Evolutionary conservation across 75 land plant genomes (phyloP).

Genomic region (Sequoia sempervirens): DNA sequence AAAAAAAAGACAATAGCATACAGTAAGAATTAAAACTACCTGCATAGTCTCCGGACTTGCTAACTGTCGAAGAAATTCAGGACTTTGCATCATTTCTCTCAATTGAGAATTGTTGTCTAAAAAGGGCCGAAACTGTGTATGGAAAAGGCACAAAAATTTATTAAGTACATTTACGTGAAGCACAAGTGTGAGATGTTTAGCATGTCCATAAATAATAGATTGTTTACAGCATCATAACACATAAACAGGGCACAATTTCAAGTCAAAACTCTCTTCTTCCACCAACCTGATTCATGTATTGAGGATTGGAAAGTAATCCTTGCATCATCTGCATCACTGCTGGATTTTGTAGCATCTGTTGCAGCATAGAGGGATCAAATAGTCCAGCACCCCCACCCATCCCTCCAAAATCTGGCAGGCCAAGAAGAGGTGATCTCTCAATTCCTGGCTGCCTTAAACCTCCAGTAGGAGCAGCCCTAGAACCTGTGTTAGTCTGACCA

Average conservation of each 20-base stretch:
- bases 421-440: constrained; percentile 50
- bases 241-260: background rate
- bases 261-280: background rate
- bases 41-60: constrained; percentile 81
- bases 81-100: constrained; percentile 94
- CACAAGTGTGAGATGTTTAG: background rate
- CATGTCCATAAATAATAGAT: background rate
- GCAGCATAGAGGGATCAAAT: constrained; percentile 49
- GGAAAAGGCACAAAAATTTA: constrained; percentile 30
- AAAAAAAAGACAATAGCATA: background rate
- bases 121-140: constrained; percentile 62
- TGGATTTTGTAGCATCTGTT: constrained; percentile 85
- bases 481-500: constrained; percentile 27
- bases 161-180: constrained; percentile 4
- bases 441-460: constrained; percentile 35
- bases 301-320: constrained; percentile 73
- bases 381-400: constrained; percentile 34
- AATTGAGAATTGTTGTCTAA: constrained; percentile 70
- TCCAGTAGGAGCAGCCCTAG: constrained; percentile 28
- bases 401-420: constrained; percentile 47
- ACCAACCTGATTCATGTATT: constrained; percentile 82
- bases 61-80: constrained; percentile 73
- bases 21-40: constrained; percentile 30
- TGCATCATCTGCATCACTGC: constrained; percentile 82
- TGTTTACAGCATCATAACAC: background rate